These are phyloP conservation scores for maize (Zea mays) DNA, from an alignment of 176 grass and related monocot species.

Conservation along the genomic window Zm-B73-REFERENCE-NAM-5.0 NC_050102.1:181098501-181099000, in stretches of 20 bases:
- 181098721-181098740: conserved; percentile 35
- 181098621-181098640: conserved; percentile 46
- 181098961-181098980: neutral
- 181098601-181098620: neutral
- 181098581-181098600: conserved; percentile 4
- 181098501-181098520: conserved; percentile 6
- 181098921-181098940: neutral
- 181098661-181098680: conserved; percentile 67
- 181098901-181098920: neutral
- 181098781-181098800: neutral
- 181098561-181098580: conserved; percentile 14
- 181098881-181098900: neutral
- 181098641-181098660: conserved; percentile 51
- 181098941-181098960: neutral
- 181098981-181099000: neutral
- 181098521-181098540: neutral
- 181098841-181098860: conserved; percentile 6
- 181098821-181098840: neutral
- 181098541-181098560: neutral
- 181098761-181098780: conserved; percentile 26
- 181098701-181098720: conserved; percentile 35
- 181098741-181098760: conserved; percentile 48
- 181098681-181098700: conserved; percentile 23
- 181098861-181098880: neutral
- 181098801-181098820: conserved; percentile 1